These are phyloP conservation scores for Diaporthe longicolla DNA, from an alignment of 2,329 filamentous ascomycete genomes.

Conservation along the genomic window DNA sequence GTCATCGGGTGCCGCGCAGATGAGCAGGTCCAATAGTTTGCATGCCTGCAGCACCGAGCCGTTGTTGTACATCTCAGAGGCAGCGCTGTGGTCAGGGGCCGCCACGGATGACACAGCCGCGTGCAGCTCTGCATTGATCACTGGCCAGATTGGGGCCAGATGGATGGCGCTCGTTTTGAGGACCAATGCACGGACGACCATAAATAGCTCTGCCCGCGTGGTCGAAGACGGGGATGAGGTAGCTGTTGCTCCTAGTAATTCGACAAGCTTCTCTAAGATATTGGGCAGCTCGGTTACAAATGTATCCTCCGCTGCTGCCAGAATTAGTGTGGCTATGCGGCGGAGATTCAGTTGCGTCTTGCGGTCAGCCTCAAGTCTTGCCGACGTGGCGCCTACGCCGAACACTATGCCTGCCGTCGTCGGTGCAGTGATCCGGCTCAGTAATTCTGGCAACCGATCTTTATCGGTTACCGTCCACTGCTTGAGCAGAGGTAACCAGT, in stretches of 20 bases:
- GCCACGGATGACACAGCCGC: slow-evolving; percentile 82
- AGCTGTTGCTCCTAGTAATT: slow-evolving; percentile 85
- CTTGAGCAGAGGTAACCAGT: slow-evolving; percentile 86
- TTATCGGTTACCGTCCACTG: slow-evolving; percentile 92
- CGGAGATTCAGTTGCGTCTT: slow-evolving; percentile 92
- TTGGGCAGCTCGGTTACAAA: slow-evolving; percentile 82
- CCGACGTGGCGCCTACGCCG: slow-evolving; percentile 95
- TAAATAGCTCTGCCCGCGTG: slow-evolving; percentile 90
- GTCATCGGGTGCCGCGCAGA: slow-evolving; percentile 90
- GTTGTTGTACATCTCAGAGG: slow-evolving; percentile 82
- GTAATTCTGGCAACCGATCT: slow-evolving; percentile 85
- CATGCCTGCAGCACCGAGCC: slow-evolving; percentile 88
- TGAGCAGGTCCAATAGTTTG: slow-evolving; percentile 91
- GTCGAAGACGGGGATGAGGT: slow-evolving; percentile 93
- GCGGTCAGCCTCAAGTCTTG: slow-evolving; percentile 93
- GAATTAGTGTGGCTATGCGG: slow-evolving; percentile 82
- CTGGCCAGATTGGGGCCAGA: slow-evolving; percentile 88
- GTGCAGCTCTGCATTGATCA: slow-evolving; percentile 89
- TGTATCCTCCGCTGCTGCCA: slow-evolving; percentile 82
- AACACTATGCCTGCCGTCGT: slow-evolving; percentile 97
- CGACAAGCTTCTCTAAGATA: slow-evolving; percentile 87
- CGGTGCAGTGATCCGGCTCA: slow-evolving; percentile 84
- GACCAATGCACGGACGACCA: slow-evolving; percentile 86
- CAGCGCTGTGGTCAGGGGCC: slow-evolving; percentile 72
- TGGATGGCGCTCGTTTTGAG: slow-evolving; percentile 85